These are phyloP conservation scores for Mortierella sp. DNA, from an alignment of 371 early-diverging fungal species.

Conservation along the genomic window DNA sequence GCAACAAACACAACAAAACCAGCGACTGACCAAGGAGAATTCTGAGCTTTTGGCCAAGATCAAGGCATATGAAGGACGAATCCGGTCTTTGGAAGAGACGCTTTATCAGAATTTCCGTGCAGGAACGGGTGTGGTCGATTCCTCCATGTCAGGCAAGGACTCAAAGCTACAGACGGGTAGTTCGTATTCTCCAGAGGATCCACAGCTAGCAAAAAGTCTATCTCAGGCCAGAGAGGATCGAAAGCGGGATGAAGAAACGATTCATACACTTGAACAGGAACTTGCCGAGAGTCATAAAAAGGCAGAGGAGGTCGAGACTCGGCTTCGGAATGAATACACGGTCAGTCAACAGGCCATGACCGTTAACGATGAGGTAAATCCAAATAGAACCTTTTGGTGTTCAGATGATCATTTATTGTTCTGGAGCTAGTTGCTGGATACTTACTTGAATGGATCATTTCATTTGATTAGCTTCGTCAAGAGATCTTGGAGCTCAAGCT, in stretches of 20 bases:
- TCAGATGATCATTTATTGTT: neutral
- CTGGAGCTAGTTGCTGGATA: neutral
- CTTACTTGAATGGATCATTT: no score
- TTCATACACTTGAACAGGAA: constrained; percentile 30
- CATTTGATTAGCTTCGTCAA: constrained; percentile 28
- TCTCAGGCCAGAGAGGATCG: constrained; percentile 34
- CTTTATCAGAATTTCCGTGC: constrained; percentile 56
- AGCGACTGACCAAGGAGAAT: constrained; percentile 38
- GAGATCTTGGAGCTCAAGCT: constrained; percentile 40
- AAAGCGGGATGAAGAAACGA: constrained; percentile 22
- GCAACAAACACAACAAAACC: constrained; percentile 40
- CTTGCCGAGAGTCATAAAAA: constrained; percentile 13
- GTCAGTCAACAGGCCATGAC: constrained; percentile 20
- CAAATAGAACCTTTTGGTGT: neutral
- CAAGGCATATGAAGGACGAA: constrained; percentile 62
- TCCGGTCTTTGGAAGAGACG: constrained; percentile 57
- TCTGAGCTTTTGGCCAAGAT: constrained; percentile 52
- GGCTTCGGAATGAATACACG: constrained; percentile 20
- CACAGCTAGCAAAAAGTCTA: constrained; percentile 19
- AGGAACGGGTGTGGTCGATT: constrained; percentile 20
- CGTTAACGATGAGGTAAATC: constrained; percentile 33
- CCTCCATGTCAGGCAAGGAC: constrained; percentile 33
- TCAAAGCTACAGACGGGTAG: constrained; percentile 19
- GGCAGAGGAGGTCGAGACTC: constrained; percentile 19
- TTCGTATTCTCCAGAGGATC: constrained; percentile 29